Base-by-base conservation (phyloP, 2,329 filamentous ascomycete genomes). In the Trichoderma atrobrunneum region DNA sequence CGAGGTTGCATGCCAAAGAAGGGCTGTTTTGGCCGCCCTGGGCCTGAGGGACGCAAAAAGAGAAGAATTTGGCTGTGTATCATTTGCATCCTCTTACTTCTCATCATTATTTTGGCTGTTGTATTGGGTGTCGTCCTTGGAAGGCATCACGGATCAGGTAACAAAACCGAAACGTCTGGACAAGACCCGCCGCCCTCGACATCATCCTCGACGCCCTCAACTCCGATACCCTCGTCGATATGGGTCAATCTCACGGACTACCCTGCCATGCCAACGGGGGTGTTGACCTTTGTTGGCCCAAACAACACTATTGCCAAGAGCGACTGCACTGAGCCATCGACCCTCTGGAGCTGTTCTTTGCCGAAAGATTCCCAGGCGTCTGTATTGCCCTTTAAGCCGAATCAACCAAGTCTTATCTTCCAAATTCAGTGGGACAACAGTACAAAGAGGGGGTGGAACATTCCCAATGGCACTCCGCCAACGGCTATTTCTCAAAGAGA, bases 171-270 rank as follows among this genome's bases (percentile, higher is more conserved):
- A 26, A 21, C 65, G n/a, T 16, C 51, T 16, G 51, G 48, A 30
- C 30, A 57, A 16, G 34, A 28, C 34, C 64, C 54, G 34, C 51
- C 64, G 1, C n/a, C 64, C 18, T 59, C 64, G 65, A 34, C 34
- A 39, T 24, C 54, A 18, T 14, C 65, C 7, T 59, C 56, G 10
- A 26, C 24, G 14, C 54, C 65, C 7, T 12, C 36, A 10, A 2
- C 56, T 28, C n/a, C 56, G 12, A 30, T 14, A 7, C 54, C 65
- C 26, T 26, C 54, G 4, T 85, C 84, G 1, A 84, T 85, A 66
- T 98, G 93, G 92, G 85, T 97, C 71, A 97, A 97, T 78, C 80
- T 97, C 73, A 97, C 95, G 1, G 90, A 91, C 65, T 97, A 93
- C 76, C 95, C 95, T 21, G 92, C 94, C 0, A 93, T 98, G 77